Evolutionary conservation across 352 stramenopile genomes (phyloP).

Genomic region (Elongisporangium senticosum): DNA sequence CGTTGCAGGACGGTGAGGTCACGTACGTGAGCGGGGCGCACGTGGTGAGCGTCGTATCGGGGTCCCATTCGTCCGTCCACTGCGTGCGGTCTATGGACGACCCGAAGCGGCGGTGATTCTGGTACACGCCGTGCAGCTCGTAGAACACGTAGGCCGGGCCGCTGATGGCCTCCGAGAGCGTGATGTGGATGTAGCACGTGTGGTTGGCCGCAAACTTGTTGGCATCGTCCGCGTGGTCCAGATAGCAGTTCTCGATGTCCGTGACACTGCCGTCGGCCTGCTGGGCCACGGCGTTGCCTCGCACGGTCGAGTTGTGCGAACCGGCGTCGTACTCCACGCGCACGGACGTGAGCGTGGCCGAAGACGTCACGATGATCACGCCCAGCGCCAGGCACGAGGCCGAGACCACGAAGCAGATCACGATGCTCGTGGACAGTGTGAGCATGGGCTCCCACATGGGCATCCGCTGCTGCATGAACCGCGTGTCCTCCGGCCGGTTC

Average conservation of each 20-base stretch:
- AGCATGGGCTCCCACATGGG: constrained; percentile 73
- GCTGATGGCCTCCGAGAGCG: constrained; percentile 35
- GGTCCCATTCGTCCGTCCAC: constrained; percentile 55
- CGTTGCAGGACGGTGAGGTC: constrained; percentile 29
- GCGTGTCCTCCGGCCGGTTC: constrained; percentile 50
- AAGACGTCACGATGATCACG: constrained; percentile 41
- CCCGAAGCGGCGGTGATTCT: constrained; percentile 72
- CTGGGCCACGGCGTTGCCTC: constrained; percentile 10
- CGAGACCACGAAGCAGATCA: constrained; percentile 39
- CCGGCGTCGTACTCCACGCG: constrained; percentile 61
- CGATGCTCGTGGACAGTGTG: constrained; percentile 57
- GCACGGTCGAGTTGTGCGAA: constrained; percentile 15
- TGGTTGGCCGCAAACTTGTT: constrained; percentile 71
- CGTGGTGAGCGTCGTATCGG: constrained; percentile 23
- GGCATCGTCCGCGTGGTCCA: constrained; percentile 27
- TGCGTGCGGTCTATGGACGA: constrained; percentile 61
- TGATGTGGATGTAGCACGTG: constrained; percentile 67
- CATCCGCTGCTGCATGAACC: constrained; percentile 61
- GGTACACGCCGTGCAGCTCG: constrained; percentile 55
- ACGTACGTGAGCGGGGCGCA: constrained; percentile 46
- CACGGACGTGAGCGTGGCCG: constrained; percentile 38
- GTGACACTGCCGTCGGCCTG: constrained; percentile 33
- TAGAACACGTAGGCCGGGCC: constrained; percentile 49
- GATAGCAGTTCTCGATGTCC: constrained; percentile 41
- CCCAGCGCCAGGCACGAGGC: constrained; percentile 39